Conservation (phyloP, 306 rosid species). For the Hippophae gyantsensis region DNA sequence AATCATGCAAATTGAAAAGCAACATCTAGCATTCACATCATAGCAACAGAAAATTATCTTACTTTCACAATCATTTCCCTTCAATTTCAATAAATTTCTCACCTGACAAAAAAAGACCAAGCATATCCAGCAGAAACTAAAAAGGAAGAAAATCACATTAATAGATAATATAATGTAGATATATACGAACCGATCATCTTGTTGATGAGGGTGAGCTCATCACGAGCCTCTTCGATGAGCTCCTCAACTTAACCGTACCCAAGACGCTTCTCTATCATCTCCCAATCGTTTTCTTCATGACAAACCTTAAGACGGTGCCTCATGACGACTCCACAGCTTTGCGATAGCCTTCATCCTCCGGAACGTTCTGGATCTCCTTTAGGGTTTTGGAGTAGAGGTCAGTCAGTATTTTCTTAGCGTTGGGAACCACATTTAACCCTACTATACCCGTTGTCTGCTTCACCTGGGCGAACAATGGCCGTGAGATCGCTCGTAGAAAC, state of each 20-base stretch:
- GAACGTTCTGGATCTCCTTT: slow-evolving; percentile 75
- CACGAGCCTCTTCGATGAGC: slow-evolving; percentile 87
- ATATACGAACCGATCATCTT: slow-evolving; percentile 52
- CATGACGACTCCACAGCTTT: slow-evolving; percentile 83
- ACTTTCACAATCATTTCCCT: too few species aligned
- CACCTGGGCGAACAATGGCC: slow-evolving; percentile 80
- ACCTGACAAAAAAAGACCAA: background rate
- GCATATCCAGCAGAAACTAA: background rate
- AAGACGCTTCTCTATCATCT: slow-evolving; percentile 53
- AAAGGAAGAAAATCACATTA: background rate
- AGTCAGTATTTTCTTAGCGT: slow-evolving; percentile 69
- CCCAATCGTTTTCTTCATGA: slow-evolving; percentile 75
- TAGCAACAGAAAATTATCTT: too few species aligned
- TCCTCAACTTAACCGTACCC: slow-evolving; percentile 91
- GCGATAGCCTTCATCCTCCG: slow-evolving; percentile 83
- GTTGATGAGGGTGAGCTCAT: slow-evolving; percentile 70
- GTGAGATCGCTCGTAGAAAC: slow-evolving; percentile 69
- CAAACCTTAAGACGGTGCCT: slow-evolving; percentile 62
- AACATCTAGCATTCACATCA: too few species aligned
- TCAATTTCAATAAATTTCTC: too few species aligned
- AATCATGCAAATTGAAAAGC: too few species aligned
- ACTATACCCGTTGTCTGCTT: slow-evolving; percentile 84
- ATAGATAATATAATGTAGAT: background rate
- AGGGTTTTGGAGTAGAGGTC: slow-evolving; percentile 67
- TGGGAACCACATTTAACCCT: slow-evolving; percentile 80